Evolutionary conservation across 2,329 filamentous ascomycete genomes (phyloP).

Genomic region (Herpotrichia juniperi): DNA sequence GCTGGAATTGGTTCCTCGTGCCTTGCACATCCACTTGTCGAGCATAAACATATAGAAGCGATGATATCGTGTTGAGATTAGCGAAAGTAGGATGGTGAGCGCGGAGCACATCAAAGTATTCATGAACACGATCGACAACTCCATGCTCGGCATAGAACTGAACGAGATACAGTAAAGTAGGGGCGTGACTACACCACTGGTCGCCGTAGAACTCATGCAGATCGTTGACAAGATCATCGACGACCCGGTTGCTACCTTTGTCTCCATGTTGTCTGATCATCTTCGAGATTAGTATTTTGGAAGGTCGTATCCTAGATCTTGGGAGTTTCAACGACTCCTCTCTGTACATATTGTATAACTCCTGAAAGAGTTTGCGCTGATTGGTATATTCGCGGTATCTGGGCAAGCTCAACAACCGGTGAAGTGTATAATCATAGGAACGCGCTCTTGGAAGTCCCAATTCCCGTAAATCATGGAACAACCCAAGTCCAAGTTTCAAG

Average conservation of each 20-base stretch:
- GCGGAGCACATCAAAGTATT: slow-evolving; percentile 38
- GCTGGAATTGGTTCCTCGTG: slow-evolving; percentile 66
- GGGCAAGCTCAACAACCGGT: slow-evolving; percentile 28
- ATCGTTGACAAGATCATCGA: neutral
- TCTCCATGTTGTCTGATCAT: slow-evolving; percentile 28
- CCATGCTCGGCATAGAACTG: slow-evolving; percentile 42
- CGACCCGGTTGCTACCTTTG: slow-evolving; percentile 18
- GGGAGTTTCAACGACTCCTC: slow-evolving; percentile 15
- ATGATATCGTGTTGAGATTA: slow-evolving; percentile 21
- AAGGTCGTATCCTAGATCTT: slow-evolving; percentile 19
- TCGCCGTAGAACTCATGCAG: neutral
- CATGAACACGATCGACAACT: slow-evolving; percentile 35
- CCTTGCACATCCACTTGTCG: slow-evolving; percentile 67
- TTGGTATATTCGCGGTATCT: slow-evolving; percentile 36
- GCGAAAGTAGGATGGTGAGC: slow-evolving; percentile 11
- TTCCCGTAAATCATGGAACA: slow-evolving; percentile 30
- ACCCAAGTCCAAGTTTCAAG: slow-evolving; percentile 26
- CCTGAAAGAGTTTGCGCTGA: slow-evolving; percentile 28
- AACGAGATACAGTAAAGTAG: slow-evolving; percentile 31
- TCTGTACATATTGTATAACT: slow-evolving; percentile 33
- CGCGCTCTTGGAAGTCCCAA: slow-evolving; percentile 22
- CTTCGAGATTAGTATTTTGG: slow-evolving; percentile 21
- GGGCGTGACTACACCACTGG: neutral
- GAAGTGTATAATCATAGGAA: slow-evolving; percentile 36
- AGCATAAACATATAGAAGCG: slow-evolving; percentile 73